These are phyloP conservation scores for Populus tomentosa DNA, from an alignment of 441 rosid species.

Conservation along the genomic window DNA sequence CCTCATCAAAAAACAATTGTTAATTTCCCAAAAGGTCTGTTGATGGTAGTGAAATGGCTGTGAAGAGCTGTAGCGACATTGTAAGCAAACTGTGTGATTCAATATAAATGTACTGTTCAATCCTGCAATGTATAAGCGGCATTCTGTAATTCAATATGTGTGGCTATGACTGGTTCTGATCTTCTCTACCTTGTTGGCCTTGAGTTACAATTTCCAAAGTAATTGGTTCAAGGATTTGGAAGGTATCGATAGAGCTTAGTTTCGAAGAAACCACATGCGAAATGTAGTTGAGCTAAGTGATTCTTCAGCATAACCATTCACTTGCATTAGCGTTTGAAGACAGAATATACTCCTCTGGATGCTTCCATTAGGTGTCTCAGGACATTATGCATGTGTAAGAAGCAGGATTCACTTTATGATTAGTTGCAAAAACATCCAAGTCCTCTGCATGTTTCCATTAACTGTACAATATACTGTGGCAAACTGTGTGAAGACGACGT, in stretches of 20 bases:
- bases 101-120: neutral
- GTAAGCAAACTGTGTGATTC: neutral
- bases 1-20: neutral
- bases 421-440: too few relatives aligned
- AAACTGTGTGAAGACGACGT: too few relatives aligned
- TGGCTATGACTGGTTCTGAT: neutral
- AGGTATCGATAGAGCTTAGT: neutral
- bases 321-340: too few relatives aligned
- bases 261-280: neutral
- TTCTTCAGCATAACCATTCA: too few relatives aligned
- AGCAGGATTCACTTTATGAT: too few relatives aligned
- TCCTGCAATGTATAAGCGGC: neutral
- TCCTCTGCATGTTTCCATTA: too few relatives aligned
- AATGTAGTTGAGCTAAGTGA: neutral
- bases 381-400: neutral
- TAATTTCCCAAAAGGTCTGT: neutral
- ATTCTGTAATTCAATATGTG: neutral
- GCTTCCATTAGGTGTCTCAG: neutral
- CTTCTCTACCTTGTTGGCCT: neutral
- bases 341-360: neutral
- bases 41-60: neutral
- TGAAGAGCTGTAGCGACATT: neutral
- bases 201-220: neutral
- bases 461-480: too few relatives aligned
- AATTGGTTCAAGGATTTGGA: neutral